Base-by-base conservation (phyloP, 2,329 filamentous ascomycete genomes). In the Colletotrichum navitas region DNA sequence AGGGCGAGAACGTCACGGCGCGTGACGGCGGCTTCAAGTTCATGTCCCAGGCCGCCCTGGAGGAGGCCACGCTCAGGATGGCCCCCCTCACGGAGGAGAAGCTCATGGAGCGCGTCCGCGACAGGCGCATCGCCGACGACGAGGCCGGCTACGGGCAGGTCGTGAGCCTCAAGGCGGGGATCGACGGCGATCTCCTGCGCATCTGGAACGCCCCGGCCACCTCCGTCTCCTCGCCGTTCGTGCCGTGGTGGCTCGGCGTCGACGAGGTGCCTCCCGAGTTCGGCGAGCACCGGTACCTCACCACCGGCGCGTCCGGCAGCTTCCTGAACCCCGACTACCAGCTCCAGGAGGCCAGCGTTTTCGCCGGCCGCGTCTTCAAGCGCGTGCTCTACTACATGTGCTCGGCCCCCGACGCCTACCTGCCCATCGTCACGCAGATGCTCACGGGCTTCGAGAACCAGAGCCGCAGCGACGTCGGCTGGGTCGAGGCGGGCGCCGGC, bases 31-130 rank as follows among this genome's bases (percentile, higher is more conserved):
- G 76, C 34, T 78, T 77, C 75, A 77, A 77, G 72, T 78, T 77
- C 75, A 78, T 78, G 77, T 77, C 77, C n/a, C 77, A 76, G 41
- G 74, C 75, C 14, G 68, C 63, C 11, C 74, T 78, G 4, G 76
- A 78, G 45, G 55, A 76, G 8, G 76, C 74, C 36, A 78, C 76
- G 2, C 72, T 72, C 16, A 84, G 81, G 21, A 86, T 85, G 77
- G 81, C 80, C 1, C 85, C 86, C 0, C 76, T 87, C n/a, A 85
- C 84, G 0, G 86, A 88, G 70, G 77, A 78, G 24, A 84, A 87
- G 69, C 78, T 87, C 3, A 84, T 84, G 74, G 80, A 81, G 68
- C 74, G 76, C 34, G 76, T 78, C 18, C 76, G 77, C 49, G 77
- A 78, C 61, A 74, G 59, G 36, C 76, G 77, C 64, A 73, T 78